phyloP scores from a whole-genome alignment of 345 rosid genomes.

The Clarkia xantiana region DNA sequence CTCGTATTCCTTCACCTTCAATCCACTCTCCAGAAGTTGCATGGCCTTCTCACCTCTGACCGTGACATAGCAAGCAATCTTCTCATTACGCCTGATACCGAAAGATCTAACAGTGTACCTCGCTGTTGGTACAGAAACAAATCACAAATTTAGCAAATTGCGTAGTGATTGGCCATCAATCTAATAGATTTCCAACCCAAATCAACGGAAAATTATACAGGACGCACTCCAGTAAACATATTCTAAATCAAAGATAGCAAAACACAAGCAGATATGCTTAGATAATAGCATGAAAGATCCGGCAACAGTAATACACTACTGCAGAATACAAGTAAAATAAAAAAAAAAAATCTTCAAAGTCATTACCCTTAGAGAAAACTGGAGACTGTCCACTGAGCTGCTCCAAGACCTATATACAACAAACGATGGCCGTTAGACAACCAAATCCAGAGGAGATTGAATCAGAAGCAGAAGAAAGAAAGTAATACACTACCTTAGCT shows the following conservation, averaged over 20 bases:
- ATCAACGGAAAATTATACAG: too few species aligned
- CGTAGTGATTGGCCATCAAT: too few species aligned
- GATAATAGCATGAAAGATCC: too few species aligned
- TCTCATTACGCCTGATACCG: slow-evolving; percentile 90
- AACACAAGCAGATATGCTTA: too few species aligned
- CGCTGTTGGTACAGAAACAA: slow-evolving; percentile 25
- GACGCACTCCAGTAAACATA: too few species aligned
- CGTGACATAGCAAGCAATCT: slow-evolving; percentile 93
- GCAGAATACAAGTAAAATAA: too few species aligned
- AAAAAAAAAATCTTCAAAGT: not conserved
- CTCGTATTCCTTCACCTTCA: slow-evolving; percentile 95
- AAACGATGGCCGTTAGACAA: not conserved
- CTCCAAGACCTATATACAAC: slow-evolving; percentile 44
- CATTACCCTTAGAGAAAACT: slow-evolving; percentile 84
- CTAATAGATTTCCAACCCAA: too few species aligned
- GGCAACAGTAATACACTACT: too few species aligned
- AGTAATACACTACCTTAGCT: slow-evolving; percentile 39
- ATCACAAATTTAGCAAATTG: not conserved
- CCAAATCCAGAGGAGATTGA: too few species aligned
- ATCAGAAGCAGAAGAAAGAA: not conserved
- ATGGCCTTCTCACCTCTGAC: slow-evolving; percentile 97
- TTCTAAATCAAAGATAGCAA: too few species aligned
- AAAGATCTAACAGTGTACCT: slow-evolving; percentile 96
- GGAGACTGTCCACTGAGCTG: slow-evolving; percentile 89
- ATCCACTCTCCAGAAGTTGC: slow-evolving; percentile 92